phyloP scores from a whole-genome alignment of 768 basidiomycete species.

The Tricholoma sp. region DNA sequence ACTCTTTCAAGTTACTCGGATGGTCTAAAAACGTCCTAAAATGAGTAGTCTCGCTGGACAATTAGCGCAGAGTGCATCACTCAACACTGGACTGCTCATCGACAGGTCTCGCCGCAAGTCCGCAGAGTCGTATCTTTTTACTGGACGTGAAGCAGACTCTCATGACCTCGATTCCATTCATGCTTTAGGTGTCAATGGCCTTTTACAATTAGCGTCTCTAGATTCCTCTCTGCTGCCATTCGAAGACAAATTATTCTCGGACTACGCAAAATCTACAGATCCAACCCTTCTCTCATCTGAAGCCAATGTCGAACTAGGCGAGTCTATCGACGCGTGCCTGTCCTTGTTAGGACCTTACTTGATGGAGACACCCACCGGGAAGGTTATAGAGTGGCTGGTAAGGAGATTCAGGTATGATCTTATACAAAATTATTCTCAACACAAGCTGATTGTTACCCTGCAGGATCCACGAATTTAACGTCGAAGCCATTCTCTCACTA shows the following conservation, averaged over 20 bases:
- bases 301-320: conserved; percentile 59
- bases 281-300: conserved; percentile 68
- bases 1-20: no score
- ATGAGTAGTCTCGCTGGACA: conserved; percentile 82
- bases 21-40: neutral
- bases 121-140: conserved; percentile 83
- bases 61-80: conserved; percentile 70
- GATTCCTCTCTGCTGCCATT: conserved; percentile 53
- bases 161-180: conserved; percentile 87
- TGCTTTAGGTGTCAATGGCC: conserved; percentile 74
- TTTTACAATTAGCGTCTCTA: conserved; percentile 63
- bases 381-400: conserved; percentile 92
- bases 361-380: conserved; percentile 74
- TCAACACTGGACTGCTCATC: conserved; percentile 70
- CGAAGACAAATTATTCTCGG: conserved; percentile 75
- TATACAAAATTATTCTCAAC: neutral
- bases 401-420: conserved; percentile 75
- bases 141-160: conserved; percentile 70
- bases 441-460: conserved; percentile 4
- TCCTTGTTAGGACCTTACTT: conserved; percentile 74
- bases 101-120: conserved; percentile 58
- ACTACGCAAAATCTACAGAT: conserved; percentile 68
- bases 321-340: conserved; percentile 55
- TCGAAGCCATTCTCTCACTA: conserved; percentile 66
- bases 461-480: conserved; percentile 93